phyloP scores from a whole-genome alignment of 352 stramenopile species.

The Phytophthora macrochlamydospora region DNA sequence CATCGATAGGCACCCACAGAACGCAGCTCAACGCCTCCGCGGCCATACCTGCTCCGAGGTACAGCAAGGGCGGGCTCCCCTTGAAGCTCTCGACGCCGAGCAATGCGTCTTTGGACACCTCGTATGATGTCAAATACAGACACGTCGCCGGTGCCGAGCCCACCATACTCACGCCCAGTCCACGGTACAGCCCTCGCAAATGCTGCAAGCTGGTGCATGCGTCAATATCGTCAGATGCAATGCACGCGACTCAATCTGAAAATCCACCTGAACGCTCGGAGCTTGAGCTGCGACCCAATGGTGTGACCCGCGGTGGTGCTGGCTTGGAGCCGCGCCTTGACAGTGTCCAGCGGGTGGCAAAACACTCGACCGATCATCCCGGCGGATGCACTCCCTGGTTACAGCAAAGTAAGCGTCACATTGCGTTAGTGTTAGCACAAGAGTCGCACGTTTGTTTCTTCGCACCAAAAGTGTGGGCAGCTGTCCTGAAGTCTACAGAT shows the following conservation, averaged over 20 bases:
- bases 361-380: conserved; percentile 86
- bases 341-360: conserved; percentile 93
- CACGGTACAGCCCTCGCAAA: conserved; percentile 93
- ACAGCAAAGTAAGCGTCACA: neutral
- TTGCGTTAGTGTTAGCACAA: too few species aligned
- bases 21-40: conserved; percentile 91
- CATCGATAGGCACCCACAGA: conserved; percentile 99
- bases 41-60: conserved; percentile 73
- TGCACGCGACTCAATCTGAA: neutral
- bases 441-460: too few species aligned
- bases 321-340: conserved; percentile 89
- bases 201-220: conserved; percentile 37
- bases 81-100: conserved; percentile 48
- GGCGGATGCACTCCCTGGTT: conserved; percentile 77
- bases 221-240: neutral
- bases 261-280: conserved; percentile 49
- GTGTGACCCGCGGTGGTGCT: conserved; percentile 39
- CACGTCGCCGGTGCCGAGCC: conserved; percentile 95
- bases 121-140: conserved; percentile 97
- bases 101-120: conserved; percentile 80
- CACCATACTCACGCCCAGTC: conserved; percentile 94
- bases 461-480: conserved; percentile 65
- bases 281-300: conserved; percentile 49
- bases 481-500: conserved; percentile 42
- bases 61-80: conserved; percentile 61